phyloP scores from a whole-genome alignment of 169 alveolate genomes.

The Plasmodium vivax region DNA sequence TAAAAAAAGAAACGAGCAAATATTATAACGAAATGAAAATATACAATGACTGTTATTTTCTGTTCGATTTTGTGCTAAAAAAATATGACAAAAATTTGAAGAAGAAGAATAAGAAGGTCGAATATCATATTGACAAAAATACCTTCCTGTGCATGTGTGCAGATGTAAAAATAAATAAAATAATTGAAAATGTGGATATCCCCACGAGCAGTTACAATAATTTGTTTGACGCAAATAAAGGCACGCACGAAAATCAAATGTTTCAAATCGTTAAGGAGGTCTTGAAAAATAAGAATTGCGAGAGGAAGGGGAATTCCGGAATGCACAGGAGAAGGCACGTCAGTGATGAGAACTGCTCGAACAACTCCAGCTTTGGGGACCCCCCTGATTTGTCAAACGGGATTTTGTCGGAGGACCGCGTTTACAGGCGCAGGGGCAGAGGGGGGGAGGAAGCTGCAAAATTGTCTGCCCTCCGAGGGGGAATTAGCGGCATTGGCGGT shows the following conservation, averaged over 20 bases:
- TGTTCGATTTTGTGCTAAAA: conserved; percentile 68
- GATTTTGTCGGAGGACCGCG: background rate
- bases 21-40: conserved; percentile 68
- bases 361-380: background rate
- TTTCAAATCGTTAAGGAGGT: conserved; percentile 53
- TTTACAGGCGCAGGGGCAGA: background rate
- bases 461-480: background rate
- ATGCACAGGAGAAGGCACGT: background rate
- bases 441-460: background rate
- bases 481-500: background rate
- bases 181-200: conserved; percentile 55
- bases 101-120: conserved; percentile 65
- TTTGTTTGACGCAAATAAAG: conserved; percentile 36
- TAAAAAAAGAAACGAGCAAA: conserved; percentile 68
- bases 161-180: conserved; percentile 73
- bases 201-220: conserved; percentile 32
- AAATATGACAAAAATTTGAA: conserved; percentile 67
- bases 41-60: conserved; percentile 67
- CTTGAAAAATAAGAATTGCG: conserved; percentile 18
- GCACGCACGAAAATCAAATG: conserved; percentile 39
- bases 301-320: background rate
- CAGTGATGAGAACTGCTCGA: conserved; percentile 6
- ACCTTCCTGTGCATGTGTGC: conserved; percentile 76
- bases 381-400: background rate
- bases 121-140: conserved; percentile 67